phyloP scores from a whole-genome alignment of 352 stramenopile genomes.

The Globisporangium splendens region DNA sequence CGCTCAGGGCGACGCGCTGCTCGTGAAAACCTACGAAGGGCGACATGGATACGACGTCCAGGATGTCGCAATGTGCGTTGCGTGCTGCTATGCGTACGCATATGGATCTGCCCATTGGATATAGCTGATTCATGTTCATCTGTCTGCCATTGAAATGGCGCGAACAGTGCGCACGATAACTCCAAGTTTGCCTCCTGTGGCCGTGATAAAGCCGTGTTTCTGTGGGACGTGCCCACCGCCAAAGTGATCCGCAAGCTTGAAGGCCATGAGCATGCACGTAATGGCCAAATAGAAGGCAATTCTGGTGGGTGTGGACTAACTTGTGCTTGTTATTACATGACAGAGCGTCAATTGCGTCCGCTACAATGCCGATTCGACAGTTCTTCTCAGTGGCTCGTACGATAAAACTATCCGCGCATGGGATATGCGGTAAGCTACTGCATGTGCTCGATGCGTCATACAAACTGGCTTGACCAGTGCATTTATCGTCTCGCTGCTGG shows the following conservation, averaged over 20 bases:
- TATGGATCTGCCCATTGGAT: neutral
- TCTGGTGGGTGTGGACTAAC: no score
- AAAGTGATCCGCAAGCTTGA: conserved; percentile 88
- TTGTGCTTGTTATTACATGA: no score
- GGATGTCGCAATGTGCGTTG: conserved; percentile 84
- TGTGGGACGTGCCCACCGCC: conserved; percentile 87
- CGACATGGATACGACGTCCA: conserved; percentile 87
- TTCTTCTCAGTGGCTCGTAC: conserved; percentile 84
- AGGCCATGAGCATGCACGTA: conserved; percentile 70
- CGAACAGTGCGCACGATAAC: conserved; percentile 71
- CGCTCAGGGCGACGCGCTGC: conserved; percentile 48
- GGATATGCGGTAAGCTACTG: conserved; percentile 51
- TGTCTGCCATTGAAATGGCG: neutral
- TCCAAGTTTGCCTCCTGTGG: conserved; percentile 85
- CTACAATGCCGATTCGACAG: conserved; percentile 76
- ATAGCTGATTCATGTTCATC: conserved; percentile 2
- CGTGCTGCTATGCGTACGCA: neutral
- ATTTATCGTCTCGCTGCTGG: no score
- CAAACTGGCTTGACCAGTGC: no score
- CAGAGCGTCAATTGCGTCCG: conserved; percentile 84
- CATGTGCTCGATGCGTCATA: no score
- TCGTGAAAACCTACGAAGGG: conserved; percentile 85
- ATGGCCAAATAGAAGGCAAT: neutral
- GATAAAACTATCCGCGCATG: conserved; percentile 83
- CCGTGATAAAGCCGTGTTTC: conserved; percentile 80